Base-by-base conservation (phyloP, 2,329 filamentous ascomycete species). In the Pseudofabraea citricarpa region DNA sequence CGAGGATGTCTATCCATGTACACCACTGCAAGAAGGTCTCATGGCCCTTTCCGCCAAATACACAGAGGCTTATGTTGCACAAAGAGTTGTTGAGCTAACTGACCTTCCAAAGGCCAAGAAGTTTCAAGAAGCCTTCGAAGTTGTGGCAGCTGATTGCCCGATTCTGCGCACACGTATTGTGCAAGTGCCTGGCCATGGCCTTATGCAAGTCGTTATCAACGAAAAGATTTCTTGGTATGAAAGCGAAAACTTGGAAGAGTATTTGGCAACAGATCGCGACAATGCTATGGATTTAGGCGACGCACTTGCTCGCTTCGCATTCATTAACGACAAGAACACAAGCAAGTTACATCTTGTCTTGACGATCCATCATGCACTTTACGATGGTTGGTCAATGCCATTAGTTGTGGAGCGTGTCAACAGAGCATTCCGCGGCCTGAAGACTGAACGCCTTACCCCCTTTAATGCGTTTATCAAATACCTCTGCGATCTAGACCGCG, bases 341-440 rank as follows among this genome's bases (percentile, higher is more conserved):
- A 19, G n/a, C 4, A 15, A 44, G 13, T 31, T 27, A 20, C 20
- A 22, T 7, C 27, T 49, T 18, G 38, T 41, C 7, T 43, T 32
- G 40, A 49, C 44, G 12, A 20, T 26, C 4, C 78, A 81, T 51
- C 79, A 83, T 60, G 70, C 74, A 1, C 50, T 81, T 1, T 83
- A 81, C 55, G 79, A 83, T 59, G 79, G 79, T 16, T 83, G 79
- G 79, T 79, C 77, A 3, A 72, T 79, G 58, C 8, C 21, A 6
- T 4, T 35, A 23, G 24, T 49, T 5, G 22, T 43, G 8, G 24
- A 38, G 4, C 5, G 21, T 6, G 36, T 49, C 15, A 31, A 43
- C n/a, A 23, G 32, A 33, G 40, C 41, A 5, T 46, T 43, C 16
- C 70, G 74, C 48, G 18, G 18, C 5, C 6, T 29, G 10, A 7